Percentiles rank a stretch among this genome's conserved stretches.
Evolutionary conservation across 306 rosid genomes (phyloP).

Genomic region (Inga laurina): DNA sequence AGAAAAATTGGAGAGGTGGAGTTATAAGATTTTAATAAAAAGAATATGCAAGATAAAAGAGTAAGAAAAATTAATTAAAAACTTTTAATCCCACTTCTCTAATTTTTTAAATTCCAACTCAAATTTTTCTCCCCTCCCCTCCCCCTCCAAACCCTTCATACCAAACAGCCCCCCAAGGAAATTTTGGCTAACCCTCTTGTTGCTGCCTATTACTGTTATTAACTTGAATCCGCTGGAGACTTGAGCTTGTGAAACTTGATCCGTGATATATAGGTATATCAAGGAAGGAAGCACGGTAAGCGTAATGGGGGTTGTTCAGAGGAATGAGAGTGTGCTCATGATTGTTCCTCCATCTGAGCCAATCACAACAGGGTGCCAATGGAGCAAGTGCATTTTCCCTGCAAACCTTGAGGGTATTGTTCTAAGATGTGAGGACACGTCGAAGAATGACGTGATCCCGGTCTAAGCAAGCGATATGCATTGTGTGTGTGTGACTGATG

Average conservation of each 20-base stretch:
- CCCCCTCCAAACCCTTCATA: no score
- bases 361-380: slow-evolving; percentile 81
- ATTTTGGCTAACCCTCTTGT: background rate
- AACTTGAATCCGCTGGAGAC: background rate
- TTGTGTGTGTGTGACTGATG: background rate
- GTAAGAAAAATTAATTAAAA: no score
- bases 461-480: slow-evolving; percentile 45
- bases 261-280: slow-evolving; percentile 58
- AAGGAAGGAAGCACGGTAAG: slow-evolving; percentile 98
- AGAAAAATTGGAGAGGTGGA: no score
- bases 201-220: no score
- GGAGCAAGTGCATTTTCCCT: slow-evolving; percentile 79
- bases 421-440: slow-evolving; percentile 80
- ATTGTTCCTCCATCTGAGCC: slow-evolving; percentile 92
- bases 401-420: slow-evolving; percentile 87
- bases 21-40: no score
- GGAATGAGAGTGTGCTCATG: slow-evolving; percentile 93
- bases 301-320: slow-evolving; percentile 96
- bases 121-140: no score
- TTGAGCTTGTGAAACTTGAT: slow-evolving; percentile 19
- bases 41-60: no score
- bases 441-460: slow-evolving; percentile 83
- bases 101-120: no score
- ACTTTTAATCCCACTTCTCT: no score
- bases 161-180: no score